Percentiles rank a stretch among this genome's conserved stretches.
Conservation (phyloP, 345 rosid genomes). For the Lumnitzera racemosa region DNA sequence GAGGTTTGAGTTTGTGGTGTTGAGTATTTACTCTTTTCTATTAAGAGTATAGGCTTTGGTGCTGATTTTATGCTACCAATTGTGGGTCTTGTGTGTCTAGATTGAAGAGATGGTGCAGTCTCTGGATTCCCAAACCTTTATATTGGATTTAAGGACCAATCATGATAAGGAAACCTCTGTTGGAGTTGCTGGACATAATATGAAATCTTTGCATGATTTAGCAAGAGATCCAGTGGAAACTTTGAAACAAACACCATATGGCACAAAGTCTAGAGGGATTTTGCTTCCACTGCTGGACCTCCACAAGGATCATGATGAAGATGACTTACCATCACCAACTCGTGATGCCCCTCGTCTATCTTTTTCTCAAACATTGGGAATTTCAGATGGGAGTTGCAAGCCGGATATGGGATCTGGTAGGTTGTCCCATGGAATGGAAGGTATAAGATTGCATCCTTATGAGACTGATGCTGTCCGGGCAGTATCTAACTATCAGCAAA, state of each 20-base stretch:
- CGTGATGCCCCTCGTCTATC: slow-evolving; percentile 51
- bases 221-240: slow-evolving; percentile 19
- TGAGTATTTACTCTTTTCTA: background rate
- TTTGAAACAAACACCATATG: slow-evolving; percentile 28
- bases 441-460: slow-evolving; percentile 45
- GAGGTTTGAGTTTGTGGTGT: slow-evolving; percentile 46
- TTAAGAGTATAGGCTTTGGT: background rate
- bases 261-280: slow-evolving; percentile 40
- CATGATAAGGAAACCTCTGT: slow-evolving; percentile 24
- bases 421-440: slow-evolving; percentile 23
- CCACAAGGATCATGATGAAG: slow-evolving; percentile 87
- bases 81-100: slow-evolving; percentile 32
- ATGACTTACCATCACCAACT: slow-evolving; percentile 97
- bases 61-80: slow-evolving; percentile 4
- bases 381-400: slow-evolving; percentile 31
- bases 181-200: slow-evolving; percentile 18
- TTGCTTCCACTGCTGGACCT: slow-evolving; percentile 81
- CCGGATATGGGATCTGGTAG: slow-evolving; percentile 26
- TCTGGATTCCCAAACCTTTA: slow-evolving; percentile 19
- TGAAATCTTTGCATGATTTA: slow-evolving; percentile 9
- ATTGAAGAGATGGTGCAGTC: slow-evolving; percentile 40
- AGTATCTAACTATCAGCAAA: slow-evolving; percentile 74
- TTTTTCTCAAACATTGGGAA: slow-evolving; percentile 20
- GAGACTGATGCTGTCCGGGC: slow-evolving; percentile 73
- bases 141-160: slow-evolving; percentile 14